phyloP scores from a whole-genome alignment of 352 stramenopile species.

The Phytopythium montanum region DNA sequence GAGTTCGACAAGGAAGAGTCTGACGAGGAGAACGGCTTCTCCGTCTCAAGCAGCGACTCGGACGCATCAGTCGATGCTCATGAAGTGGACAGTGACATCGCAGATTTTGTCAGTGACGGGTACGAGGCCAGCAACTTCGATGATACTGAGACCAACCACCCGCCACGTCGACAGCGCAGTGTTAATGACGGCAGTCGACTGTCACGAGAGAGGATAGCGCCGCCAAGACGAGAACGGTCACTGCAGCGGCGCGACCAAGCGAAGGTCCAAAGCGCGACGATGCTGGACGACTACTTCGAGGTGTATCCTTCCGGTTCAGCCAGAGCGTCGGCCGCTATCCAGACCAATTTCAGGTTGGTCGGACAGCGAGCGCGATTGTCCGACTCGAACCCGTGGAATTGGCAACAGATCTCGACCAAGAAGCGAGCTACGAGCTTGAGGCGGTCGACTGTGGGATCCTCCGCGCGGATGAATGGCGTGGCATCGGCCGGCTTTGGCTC shows the following conservation, averaged over 20 bases:
- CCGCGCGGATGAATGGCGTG: neutral
- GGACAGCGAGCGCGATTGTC: neutral
- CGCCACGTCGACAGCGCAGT: neutral
- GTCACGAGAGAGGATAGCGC: neutral
- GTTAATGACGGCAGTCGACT: neutral
- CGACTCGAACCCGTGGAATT: neutral
- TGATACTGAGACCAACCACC: neutral
- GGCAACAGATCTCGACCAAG: neutral
- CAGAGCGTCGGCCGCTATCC: neutral
- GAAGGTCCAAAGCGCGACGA: neutral
- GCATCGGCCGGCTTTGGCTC: neutral
- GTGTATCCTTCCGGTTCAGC: neutral
- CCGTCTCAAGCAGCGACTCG: neutral
- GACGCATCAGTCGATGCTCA: neutral
- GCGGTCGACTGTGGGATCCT: neutral
- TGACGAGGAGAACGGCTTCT: neutral
- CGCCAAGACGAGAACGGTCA: neutral
- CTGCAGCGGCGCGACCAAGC: neutral
- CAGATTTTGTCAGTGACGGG: slow-evolving; percentile 2
- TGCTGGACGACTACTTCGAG: neutral
- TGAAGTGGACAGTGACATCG: neutral
- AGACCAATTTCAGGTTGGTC: slow-evolving; percentile 5
- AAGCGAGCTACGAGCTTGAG: neutral
- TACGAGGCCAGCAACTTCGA: neutral
- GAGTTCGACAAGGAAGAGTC: slow-evolving; percentile 7